phyloP scores from a whole-genome alignment of 1,139 yeast species.

The Blastobotrys ciferrii region DNA sequence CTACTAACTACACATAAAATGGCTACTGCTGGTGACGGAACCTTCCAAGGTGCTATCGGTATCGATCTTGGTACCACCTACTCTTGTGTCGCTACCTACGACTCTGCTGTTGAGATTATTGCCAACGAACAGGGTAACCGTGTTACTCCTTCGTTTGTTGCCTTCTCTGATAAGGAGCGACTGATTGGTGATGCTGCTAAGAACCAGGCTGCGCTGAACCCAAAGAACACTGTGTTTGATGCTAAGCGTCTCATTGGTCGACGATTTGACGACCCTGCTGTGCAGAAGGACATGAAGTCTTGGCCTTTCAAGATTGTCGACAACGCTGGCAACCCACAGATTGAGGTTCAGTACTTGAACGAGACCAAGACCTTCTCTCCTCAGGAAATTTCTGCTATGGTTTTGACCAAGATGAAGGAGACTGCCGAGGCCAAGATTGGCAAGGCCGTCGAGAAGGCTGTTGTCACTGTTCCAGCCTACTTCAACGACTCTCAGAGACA shows the following conservation, averaged over 20 bases:
- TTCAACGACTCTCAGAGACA: slow-evolving; percentile 98
- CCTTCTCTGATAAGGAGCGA: slow-evolving; percentile 96
- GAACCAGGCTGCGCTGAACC: slow-evolving; percentile 98
- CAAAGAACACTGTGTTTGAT: slow-evolving; percentile 93
- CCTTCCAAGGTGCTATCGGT: slow-evolving; percentile 99
- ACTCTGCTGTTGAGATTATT: slow-evolving; percentile 80
- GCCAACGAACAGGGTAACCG: slow-evolving; percentile 99
- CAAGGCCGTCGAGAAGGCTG: slow-evolving; percentile 91
- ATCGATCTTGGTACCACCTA: slow-evolving; percentile 88
- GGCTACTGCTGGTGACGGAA: slow-evolving; percentile 65
- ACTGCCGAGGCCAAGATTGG: slow-evolving; percentile 96
- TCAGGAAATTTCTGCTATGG: slow-evolving; percentile 96
- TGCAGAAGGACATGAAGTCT: slow-evolving; percentile 93
- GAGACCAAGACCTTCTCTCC: slow-evolving; percentile 95
- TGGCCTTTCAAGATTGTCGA: slow-evolving; percentile 96
- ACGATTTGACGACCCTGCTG: slow-evolving; percentile 84
- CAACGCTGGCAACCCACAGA: slow-evolving; percentile 81
- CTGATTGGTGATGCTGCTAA: slow-evolving; percentile 98
- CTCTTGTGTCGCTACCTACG: slow-evolving; percentile 87
- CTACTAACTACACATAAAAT: slow-evolving; percentile 14
- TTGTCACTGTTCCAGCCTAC: slow-evolving; percentile 94
- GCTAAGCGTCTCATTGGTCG: slow-evolving; percentile 98
- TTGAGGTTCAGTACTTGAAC: slow-evolving; percentile 90
- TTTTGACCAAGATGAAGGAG: slow-evolving; percentile 96
- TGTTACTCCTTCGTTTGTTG: slow-evolving; percentile 97